phyloP scores from a whole-genome alignment of 352 stramenopile species.

The Pythium oligandrum region DNA sequence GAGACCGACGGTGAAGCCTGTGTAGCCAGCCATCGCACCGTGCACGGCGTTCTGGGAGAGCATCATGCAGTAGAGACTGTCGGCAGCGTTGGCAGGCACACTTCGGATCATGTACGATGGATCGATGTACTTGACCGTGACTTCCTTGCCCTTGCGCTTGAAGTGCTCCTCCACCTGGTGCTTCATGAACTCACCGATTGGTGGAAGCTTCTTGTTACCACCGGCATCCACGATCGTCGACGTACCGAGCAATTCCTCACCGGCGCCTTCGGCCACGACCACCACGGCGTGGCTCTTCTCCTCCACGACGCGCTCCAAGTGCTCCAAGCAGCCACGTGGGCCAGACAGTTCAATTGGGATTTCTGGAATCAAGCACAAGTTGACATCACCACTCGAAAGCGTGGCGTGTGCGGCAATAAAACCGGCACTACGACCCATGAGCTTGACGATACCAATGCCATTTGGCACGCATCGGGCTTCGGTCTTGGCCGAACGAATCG shows the following conservation, averaged over 20 bases:
- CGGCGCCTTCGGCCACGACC: constrained; percentile 96
- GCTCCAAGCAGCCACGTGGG: constrained; percentile 85
- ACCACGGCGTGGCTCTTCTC: constrained; percentile 97
- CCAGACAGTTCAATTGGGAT: constrained; percentile 95
- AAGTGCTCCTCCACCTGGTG: constrained; percentile 93
- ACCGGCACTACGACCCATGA: constrained; percentile 96
- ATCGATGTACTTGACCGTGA: constrained; percentile 98
- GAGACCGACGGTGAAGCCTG: constrained; percentile 96
- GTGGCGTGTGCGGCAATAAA: constrained; percentile 97
- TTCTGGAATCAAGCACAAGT: constrained; percentile 97
- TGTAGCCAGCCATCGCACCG: constrained; percentile 97
- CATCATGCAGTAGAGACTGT: constrained; percentile 97
- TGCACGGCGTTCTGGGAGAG: constrained; percentile 98
- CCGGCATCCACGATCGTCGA: constrained; percentile 90
- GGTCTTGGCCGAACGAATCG: constrained; percentile 88
- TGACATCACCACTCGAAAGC: constrained; percentile 95
- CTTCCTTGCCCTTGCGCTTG: constrained; percentile 78
- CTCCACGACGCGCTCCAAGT: constrained; percentile 89
- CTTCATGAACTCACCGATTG: constrained; percentile 97
- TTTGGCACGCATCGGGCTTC: constrained; percentile 97
- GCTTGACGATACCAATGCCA: constrained; percentile 98
- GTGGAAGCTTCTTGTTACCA: constrained; percentile 94
- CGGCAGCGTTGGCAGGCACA: constrained; percentile 91
- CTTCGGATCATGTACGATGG: constrained; percentile 97
- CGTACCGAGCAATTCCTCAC: constrained; percentile 92